phyloP scores from a whole-genome alignment of 805 yeast species.

The Saturnispora gosingensis region DNA sequence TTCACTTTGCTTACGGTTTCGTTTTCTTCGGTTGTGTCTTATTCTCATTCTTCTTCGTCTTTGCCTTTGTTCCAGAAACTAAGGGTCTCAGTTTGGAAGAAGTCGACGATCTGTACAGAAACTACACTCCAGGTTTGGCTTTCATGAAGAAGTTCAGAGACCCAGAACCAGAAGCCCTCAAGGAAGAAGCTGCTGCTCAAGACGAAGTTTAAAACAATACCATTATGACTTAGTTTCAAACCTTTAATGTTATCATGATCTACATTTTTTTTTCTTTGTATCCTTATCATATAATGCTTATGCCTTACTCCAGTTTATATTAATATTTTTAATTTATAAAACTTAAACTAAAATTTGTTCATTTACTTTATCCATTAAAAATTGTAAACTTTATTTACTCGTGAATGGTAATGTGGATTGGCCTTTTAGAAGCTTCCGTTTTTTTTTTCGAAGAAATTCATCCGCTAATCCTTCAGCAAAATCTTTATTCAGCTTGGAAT shows the following conservation, averaged over 20 bases:
- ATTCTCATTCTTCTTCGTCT: slow-evolving; percentile 46
- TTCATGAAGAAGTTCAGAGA: slow-evolving; percentile 21
- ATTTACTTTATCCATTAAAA: background rate
- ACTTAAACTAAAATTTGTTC: background rate
- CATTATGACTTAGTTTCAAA: background rate
- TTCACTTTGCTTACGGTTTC: slow-evolving; percentile 48
- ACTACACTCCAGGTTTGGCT: slow-evolving; percentile 28
- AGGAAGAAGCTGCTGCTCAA: background rate
- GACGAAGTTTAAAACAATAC: slow-evolving; percentile 4
- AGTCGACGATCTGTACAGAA: slow-evolving; percentile 41
- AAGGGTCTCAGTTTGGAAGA: slow-evolving; percentile 50
- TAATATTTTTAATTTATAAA: background rate
- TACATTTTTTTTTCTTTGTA: background rate
- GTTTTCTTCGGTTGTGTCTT: slow-evolving; percentile 47
- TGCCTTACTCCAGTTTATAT: background rate
- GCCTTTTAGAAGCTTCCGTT: background rate
- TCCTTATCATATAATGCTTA: background rate
- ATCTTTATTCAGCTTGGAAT: slow-evolving; percentile 14
- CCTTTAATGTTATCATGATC: background rate
- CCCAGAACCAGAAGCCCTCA: slow-evolving; percentile 1
- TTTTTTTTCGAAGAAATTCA: background rate
- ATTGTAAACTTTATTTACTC: background rate
- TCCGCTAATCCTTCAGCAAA: slow-evolving; percentile 4
- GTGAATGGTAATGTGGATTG: slow-evolving; percentile 7
- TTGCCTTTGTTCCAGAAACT: slow-evolving; percentile 45